Evolutionary conservation across 2,329 filamentous ascomycete genomes (phyloP), one percentile per base, ranked within the genome.

Genomic region (Claviceps cyperi): DNA sequence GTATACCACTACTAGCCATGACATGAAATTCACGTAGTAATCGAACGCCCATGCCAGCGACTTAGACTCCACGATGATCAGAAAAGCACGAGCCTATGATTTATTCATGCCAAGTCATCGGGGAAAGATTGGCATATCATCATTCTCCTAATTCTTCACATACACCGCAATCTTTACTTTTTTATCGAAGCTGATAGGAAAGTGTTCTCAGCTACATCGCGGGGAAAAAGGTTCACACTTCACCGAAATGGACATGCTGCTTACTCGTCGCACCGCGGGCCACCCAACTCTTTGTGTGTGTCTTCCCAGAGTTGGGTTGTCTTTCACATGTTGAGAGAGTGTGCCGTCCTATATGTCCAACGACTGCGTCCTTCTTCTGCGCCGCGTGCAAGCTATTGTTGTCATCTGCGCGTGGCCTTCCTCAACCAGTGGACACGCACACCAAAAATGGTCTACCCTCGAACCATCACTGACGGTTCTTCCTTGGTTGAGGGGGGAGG

Each of bases 291-390:
- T 32, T 32, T 11, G 21, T 36, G 37, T 17, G 36, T 41, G 17
- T 35, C 9, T 37, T 41, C 43, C 9, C n/a, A n/a, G 32, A 21
- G 14, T 22, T 19, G 32, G 15, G 35, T 44, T 44, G n/a, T 9
- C 7, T 17, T 14, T 24, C n/a, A 14, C 43, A n/a, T 32, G 21
- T 22, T 24, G 19, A 21, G 4, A 17, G n/a, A 11, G 21, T 19
- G 11, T 40, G 22, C n/a, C 46, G 19, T 39, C 14, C 46, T 48
- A 40, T 36, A 48, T 38, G 50, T 37, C 46, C 50, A 51, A 51
- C 41, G 19, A 24, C 21, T 46, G 43, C 17, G 14, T 19, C 40
- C 46, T 11, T 40, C 38, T 41, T 28, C 22, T 35, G 17, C 17
- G 46, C 14, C 13, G 24, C 24, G 22, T 36, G 5, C 6, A 32